Evolutionary conservation across 257 asterid species (phyloP).

Genomic region (Dorcoceras hygrometricum): DNA sequence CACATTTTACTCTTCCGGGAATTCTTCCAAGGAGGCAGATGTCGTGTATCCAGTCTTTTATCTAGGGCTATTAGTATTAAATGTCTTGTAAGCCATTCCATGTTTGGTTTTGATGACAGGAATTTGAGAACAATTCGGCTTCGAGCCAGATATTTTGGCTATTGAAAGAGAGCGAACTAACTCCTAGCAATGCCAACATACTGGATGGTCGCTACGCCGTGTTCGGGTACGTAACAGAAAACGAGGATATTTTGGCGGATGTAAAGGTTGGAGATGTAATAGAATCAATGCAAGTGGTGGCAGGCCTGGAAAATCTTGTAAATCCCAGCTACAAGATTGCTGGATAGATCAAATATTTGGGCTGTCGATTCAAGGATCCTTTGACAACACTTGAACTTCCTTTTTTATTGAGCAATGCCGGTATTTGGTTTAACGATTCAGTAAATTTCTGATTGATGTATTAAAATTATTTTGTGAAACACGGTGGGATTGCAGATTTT

Average conservation of each 20-base stretch:
- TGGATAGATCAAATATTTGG: constrained; percentile 39
- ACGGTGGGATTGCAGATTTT: not conserved
- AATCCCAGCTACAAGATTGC: constrained; percentile 99
- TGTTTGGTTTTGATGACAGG: constrained; percentile 41
- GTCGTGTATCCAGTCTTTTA: not conserved
- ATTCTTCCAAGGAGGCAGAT: not conserved
- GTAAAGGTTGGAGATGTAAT: constrained; percentile 95
- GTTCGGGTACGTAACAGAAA: constrained; percentile 78
- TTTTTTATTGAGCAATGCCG: not conserved
- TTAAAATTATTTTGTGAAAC: not conserved
- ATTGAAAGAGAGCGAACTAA: constrained; percentile 93
- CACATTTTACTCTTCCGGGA: not conserved
- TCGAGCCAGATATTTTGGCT: constrained; percentile 99
- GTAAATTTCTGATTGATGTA: not conserved
- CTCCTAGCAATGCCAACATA: constrained; percentile 97
- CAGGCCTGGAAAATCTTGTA: constrained; percentile 86
- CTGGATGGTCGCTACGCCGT: constrained; percentile 93
- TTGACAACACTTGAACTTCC: not conserved
- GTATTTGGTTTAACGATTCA: not conserved
- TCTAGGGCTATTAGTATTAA: not conserved
- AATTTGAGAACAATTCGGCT: constrained; percentile 90
- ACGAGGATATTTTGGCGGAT: constrained; percentile 85
- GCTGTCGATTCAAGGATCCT: constrained; percentile 13
- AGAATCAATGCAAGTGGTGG: constrained; percentile 81
- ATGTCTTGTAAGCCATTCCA: constrained; percentile 13